Conservation (phyloP, 768 basidiomycete genomes). For the Tylopilus sp. region DNA sequence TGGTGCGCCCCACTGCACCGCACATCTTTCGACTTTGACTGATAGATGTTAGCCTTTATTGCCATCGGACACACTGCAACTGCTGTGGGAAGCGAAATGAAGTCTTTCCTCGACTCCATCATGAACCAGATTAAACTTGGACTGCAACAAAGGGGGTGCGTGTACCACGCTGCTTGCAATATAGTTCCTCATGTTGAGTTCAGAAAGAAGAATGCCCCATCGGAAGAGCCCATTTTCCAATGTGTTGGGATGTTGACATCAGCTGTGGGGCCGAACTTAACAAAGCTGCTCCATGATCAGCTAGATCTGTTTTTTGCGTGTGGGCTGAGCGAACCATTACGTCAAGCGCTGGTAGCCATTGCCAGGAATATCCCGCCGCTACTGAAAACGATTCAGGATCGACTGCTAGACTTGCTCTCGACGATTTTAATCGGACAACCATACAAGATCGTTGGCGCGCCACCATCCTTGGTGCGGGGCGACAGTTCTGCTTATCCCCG, state of each 20-base stretch:
- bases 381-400: constrained; percentile 91
- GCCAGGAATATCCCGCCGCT: constrained; percentile 86
- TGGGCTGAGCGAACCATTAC: constrained; percentile 86
- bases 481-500: constrained; percentile 48
- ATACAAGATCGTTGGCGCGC: constrained; percentile 88
- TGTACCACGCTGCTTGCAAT: neutral
- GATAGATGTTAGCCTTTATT: constrained; percentile 66
- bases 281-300: constrained; percentile 93
- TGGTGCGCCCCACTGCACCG: constrained; percentile 44
- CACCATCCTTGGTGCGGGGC: constrained; percentile 52
- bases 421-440: constrained; percentile 75
- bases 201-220: constrained; percentile 85
- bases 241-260: constrained; percentile 95
- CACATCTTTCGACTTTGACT: neutral
- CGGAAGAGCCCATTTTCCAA: constrained; percentile 95
- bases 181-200: neutral
- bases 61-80: constrained; percentile 95
- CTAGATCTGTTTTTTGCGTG: constrained; percentile 95
- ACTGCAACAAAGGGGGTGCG: constrained; percentile 82
- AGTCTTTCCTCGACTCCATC: constrained; percentile 88
- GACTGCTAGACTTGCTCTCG: constrained; percentile 83
- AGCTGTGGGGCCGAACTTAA: constrained; percentile 93
- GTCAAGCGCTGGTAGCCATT: constrained; percentile 80
- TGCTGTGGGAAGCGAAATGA: constrained; percentile 92
- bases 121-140: constrained; percentile 87